Percentiles rank a stretch among this genome's conserved stretches.
Conservation (phyloP, 352 stramenopile genomes). For the Phytophthora megakarya region DNA sequence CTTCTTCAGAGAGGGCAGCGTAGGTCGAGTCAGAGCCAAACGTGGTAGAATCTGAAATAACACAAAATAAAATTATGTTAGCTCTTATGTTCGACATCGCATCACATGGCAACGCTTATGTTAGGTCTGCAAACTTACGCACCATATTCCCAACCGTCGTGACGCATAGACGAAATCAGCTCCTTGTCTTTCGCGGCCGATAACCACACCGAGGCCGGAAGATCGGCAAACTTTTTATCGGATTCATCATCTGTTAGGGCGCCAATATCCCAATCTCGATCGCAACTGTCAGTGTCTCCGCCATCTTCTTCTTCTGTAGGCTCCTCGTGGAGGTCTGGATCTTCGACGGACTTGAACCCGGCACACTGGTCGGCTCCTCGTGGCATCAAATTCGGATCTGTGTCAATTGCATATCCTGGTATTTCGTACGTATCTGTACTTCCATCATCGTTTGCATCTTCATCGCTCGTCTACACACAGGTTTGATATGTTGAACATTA, state of each 20-base stretch:
- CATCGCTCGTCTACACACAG: no score
- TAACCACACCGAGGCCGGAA: not conserved
- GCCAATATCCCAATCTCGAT: constrained; percentile 1
- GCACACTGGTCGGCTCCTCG: not conserved
- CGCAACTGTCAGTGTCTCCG: not conserved
- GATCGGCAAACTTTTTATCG: not conserved
- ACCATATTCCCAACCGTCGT: constrained; percentile 7
- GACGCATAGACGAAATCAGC: not conserved
- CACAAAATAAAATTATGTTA: no score
- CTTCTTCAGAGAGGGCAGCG: no score
- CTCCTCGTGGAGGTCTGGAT: not conserved
- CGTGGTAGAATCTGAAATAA: no score
- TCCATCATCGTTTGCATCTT: no score
- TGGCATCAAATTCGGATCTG: no score
- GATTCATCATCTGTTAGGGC: constrained; percentile 2
- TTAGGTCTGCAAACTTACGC: not conserved
- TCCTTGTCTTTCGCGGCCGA: not conserved
- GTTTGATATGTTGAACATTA: no score
- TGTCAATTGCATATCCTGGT: no score
- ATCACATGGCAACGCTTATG: no score
- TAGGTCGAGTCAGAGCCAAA: no score
- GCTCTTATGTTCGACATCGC: no score
- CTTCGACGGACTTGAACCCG: not conserved
- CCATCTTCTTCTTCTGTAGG: not conserved
- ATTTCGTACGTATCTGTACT: no score